Base-by-base conservation (phyloP, 2,329 filamentous ascomycete genomes). In the Xylariaceae sp. region DNA sequence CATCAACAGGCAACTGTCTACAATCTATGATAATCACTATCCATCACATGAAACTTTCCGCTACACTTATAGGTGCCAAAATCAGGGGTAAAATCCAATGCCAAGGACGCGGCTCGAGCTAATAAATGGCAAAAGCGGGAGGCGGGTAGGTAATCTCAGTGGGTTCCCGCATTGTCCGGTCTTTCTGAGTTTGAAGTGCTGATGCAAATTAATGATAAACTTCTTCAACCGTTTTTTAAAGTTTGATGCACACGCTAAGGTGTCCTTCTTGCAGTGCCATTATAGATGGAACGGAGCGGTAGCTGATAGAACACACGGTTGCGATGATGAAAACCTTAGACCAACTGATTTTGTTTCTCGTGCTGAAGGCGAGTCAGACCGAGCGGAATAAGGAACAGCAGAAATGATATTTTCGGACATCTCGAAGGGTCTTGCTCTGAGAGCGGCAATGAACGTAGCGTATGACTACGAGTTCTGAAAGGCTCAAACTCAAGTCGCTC, bases 201-300 rank as follows among this genome's bases (percentile, higher is more conserved):
- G 43, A 55, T 51, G 55, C 55, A 46, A 58, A 44, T 20, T 39
- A 23, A 39, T 20, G 33, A 37, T 58, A 47, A 58, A 49, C 29
- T 26, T 37, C 52, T 44, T 39, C 32, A 26, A 10, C 10, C 13
- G 41, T 21, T 29, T n/a, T 40, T 48, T 57, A 36, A 15, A 44
- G 43, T 56, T 52, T 8, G 49, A 24, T 13, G 29, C 32, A 26
- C 45, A 26, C 13, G 15, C 29, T 18, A 36, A 40, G 48, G 26
- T 48, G 20, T 29, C 37, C 30, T 37, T 51, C 24, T 35, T 21
- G 7, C n/a, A n/a, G n/a, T n/a, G n/a, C n/a, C n/a, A n/a, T n/a
- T n/a, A n/a, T n/a, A n/a, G n/a, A n/a, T n/a, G n/a, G n/a, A n/a
- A n/a, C n/a, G n/a, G n/a, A n/a, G n/a, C n/a, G n/a, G n/a, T n/a